These are phyloP conservation scores for Plasmodium cynomolgi DNA, from an alignment of 169 alveolate genomes.

Conservation along the genomic window DNA sequence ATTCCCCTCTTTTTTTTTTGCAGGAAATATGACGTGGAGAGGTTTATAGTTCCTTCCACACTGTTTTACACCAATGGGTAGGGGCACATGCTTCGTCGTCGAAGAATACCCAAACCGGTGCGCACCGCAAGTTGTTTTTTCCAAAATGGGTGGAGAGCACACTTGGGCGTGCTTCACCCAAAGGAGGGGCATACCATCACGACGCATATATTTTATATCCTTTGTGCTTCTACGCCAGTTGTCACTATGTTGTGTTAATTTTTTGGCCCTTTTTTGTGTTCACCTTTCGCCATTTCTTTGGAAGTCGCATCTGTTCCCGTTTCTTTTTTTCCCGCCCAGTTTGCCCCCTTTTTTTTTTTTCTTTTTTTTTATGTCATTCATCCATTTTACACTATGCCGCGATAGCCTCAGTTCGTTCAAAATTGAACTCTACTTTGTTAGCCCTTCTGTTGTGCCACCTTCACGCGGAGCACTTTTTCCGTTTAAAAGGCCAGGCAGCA, in stretches of 20 bases:
- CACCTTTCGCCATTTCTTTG: neutral
- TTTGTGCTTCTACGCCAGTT: neutral
- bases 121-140: neutral
- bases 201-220: neutral
- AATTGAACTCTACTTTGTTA: neutral
- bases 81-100: neutral
- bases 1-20: constrained; percentile 10
- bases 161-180: neutral
- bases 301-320: neutral
- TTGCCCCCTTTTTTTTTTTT: neutral
- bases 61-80: constrained; percentile 59
- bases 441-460: neutral
- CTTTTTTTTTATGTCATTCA: neutral
- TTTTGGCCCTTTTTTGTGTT: neutral
- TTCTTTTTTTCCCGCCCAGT: neutral
- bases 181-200: neutral
- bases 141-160: neutral
- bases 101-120: neutral
- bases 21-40: constrained; percentile 74
- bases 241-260: neutral
- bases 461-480: neutral
- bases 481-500: neutral
- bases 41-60: constrained; percentile 66
- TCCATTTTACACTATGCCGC: neutral
- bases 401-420: neutral